phyloP scores from a whole-genome alignment of 495 filamentous ascomycete genomes.

The Immersiella caudata region DNA sequence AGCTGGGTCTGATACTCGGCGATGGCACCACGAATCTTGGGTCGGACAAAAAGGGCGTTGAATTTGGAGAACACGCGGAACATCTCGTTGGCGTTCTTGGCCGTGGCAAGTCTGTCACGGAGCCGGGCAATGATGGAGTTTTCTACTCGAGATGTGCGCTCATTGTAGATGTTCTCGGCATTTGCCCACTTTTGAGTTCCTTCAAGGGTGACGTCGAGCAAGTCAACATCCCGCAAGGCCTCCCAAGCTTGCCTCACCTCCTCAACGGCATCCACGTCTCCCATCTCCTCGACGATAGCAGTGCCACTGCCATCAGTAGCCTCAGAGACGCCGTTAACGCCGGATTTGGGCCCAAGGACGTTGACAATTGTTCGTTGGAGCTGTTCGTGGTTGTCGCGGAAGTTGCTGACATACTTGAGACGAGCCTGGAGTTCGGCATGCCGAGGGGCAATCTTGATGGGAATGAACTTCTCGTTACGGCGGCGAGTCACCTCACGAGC shows the following conservation, averaged over 20 bases:
- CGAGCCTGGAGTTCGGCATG: slow-evolving; percentile 87
- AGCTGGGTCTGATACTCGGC: slow-evolving; percentile 96
- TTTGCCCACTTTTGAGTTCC: slow-evolving; percentile 89
- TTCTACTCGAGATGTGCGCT: slow-evolving; percentile 92
- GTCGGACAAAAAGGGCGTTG: slow-evolving; percentile 95
- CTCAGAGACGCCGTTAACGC: slow-evolving; percentile 53
- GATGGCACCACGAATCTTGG: slow-evolving; percentile 96
- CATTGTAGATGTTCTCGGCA: slow-evolving; percentile 93
- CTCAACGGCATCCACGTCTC: slow-evolving; percentile 96
- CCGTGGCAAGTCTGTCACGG: slow-evolving; percentile 88
- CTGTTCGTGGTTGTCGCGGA: slow-evolving; percentile 95
- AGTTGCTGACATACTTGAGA: slow-evolving; percentile 88
- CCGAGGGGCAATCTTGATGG: slow-evolving; percentile 87
- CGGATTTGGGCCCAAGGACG: slow-evolving; percentile 76
- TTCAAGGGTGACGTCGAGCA: slow-evolving; percentile 86
- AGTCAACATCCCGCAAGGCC: slow-evolving; percentile 88
- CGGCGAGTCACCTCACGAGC: slow-evolving; percentile 90
- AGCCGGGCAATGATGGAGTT: slow-evolving; percentile 98
- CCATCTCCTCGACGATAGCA: slow-evolving; percentile 86
- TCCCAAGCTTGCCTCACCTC: slow-evolving; percentile 94
- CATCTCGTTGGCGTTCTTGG: slow-evolving; percentile 98
- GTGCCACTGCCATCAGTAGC: slow-evolving; percentile 59
- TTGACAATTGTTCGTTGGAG: slow-evolving; percentile 93
- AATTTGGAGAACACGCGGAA: slow-evolving; percentile 99
- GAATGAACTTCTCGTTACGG: slow-evolving; percentile 94